Evolutionary conservation across 2,329 filamentous ascomycete genomes (phyloP).

Genomic region (Colletotrichum tamarilloi): DNA sequence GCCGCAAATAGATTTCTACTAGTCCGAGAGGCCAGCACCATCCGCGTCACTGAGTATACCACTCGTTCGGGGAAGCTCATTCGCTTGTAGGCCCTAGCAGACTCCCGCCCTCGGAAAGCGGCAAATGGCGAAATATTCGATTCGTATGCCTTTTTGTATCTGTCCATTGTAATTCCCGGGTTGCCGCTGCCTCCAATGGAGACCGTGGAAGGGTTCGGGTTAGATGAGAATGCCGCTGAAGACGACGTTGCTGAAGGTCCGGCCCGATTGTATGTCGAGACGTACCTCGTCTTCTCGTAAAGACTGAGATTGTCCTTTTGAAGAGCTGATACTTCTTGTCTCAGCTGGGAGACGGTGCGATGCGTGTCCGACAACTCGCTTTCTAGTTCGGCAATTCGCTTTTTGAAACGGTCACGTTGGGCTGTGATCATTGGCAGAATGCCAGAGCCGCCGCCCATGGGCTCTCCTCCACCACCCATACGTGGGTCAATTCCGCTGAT

Average conservation of each 20-base stretch:
- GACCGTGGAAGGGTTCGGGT: constrained; percentile 81
- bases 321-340: constrained; percentile 89
- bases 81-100: constrained; percentile 87
- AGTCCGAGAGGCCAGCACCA: constrained; percentile 88
- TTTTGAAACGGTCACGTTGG: constrained; percentile 97
- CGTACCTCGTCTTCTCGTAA: constrained; percentile 97
- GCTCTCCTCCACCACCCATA: constrained; percentile 63
- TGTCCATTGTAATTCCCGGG: constrained; percentile 78
- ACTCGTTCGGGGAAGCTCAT: constrained; percentile 93
- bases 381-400: constrained; percentile 91
- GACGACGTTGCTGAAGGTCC: constrained; percentile 69
- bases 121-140: constrained; percentile 96
- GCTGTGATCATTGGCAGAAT: constrained; percentile 99
- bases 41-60: constrained; percentile 89
- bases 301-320: constrained; percentile 96
- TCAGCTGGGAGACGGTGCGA: constrained; percentile 82
- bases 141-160: constrained; percentile 93
- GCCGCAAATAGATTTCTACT: constrained; percentile 94
- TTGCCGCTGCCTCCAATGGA: constrained; percentile 65
- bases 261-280: constrained; percentile 89
- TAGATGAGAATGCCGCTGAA: constrained; percentile 73
- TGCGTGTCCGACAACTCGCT: constrained; percentile 89
- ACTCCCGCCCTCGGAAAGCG: constrained; percentile 93
- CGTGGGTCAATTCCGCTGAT: constrained; percentile 94
- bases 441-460: constrained; percentile 79